Evolutionary conservation across 306 rosid species (phyloP).

Genomic region (Herpetospermum pedunculosum): DNA sequence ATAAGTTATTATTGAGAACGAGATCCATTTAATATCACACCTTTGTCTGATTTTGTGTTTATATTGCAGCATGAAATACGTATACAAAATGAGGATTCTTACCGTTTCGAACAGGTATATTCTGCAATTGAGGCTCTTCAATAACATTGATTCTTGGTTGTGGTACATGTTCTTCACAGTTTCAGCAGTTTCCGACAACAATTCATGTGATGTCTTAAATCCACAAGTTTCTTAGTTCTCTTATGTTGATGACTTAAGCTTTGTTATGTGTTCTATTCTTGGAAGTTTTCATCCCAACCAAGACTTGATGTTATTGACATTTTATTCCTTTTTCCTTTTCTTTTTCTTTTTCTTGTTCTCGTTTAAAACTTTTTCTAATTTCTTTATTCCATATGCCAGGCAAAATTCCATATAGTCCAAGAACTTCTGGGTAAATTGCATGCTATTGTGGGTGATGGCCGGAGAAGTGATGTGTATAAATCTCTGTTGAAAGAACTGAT

Average conservation of each 20-base stretch:
- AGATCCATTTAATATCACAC: not conserved
- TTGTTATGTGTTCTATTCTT: not conserved
- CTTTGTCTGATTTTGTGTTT: not conserved
- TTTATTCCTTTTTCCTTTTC: not conserved
- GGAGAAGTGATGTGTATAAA: constrained; percentile 33
- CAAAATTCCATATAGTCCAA: constrained; percentile 78
- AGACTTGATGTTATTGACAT: not conserved
- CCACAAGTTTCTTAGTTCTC: not conserved
- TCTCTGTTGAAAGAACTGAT: constrained; percentile 61
- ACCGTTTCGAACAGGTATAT: constrained; percentile 83
- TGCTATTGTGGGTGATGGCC: constrained; percentile 40
- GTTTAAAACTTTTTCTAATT: not conserved
- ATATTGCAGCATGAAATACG: constrained; percentile 67
- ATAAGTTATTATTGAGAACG: not conserved
- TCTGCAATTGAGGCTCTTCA: constrained; percentile 5
- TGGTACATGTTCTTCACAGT: not conserved
- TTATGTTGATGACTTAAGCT: not conserved
- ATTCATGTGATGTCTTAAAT: not conserved
- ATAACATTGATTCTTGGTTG: not conserved
- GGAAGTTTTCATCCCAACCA: not conserved
- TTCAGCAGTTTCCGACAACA: not conserved
- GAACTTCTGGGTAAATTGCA: constrained; percentile 84
- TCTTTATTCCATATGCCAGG: constrained; percentile 30
- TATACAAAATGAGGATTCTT: constrained; percentile 60
- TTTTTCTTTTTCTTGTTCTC: not conserved